Conservation (phyloP, 1,284 basidiomycete genomes). For the Rhizopogon parksii region DNA sequence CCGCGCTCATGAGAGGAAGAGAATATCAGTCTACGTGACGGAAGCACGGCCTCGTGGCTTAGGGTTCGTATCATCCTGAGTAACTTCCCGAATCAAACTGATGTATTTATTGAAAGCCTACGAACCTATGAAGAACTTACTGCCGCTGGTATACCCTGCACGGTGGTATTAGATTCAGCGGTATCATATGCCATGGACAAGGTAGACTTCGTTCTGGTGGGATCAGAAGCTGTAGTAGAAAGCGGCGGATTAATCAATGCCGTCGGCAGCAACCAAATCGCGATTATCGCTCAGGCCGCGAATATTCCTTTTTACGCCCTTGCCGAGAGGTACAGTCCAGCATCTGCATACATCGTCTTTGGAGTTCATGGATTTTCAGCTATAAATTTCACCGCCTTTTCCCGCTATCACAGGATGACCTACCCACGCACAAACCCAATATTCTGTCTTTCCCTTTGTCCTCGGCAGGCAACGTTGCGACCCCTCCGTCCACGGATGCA, state of each 20-base stretch:
- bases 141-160: constrained; percentile 87
- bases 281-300: constrained; percentile 89
- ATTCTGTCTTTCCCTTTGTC: constrained; percentile 58
- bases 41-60: constrained; percentile 85
- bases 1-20: constrained; percentile 82
- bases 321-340: constrained; percentile 71
- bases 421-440: constrained; percentile 75
- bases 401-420: constrained; percentile 93
- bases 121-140: constrained; percentile 84
- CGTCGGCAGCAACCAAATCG: constrained; percentile 93
- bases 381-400: constrained; percentile 98
- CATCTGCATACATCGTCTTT: constrained; percentile 16
- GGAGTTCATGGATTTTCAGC: constrained; percentile 37
- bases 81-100: constrained; percentile 13
- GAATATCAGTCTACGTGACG: constrained; percentile 96
- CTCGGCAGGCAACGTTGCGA: constrained; percentile 25
- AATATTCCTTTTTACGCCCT: constrained; percentile 97
- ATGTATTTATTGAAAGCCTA: constrained; percentile 47
- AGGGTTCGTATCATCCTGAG: constrained; percentile 43
- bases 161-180: constrained; percentile 92
- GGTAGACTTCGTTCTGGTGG: constrained; percentile 91
- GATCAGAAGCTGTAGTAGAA: constrained; percentile 96
- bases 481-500: constrained; percentile 15
- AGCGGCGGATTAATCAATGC: constrained; percentile 86
- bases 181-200: constrained; percentile 97